These are phyloP conservation scores for Lentinus brumalis DNA, from an alignment of 768 basidiomycete genomes.

Conservation along the genomic window DNA sequence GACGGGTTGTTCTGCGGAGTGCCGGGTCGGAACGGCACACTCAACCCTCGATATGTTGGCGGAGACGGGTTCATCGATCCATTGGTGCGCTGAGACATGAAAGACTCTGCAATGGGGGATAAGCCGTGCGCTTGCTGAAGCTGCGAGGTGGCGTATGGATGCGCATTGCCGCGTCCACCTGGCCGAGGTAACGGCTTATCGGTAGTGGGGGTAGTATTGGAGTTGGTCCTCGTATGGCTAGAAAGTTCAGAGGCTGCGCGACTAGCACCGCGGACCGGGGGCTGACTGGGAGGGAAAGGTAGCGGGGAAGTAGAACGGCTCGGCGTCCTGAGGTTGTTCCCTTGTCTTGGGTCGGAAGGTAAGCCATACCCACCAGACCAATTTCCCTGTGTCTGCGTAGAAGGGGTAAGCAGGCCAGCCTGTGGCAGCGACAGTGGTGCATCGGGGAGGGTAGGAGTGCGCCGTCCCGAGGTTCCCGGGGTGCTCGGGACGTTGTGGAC, in stretches of 20 bases:
- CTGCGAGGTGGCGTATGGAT: conserved; percentile 65
- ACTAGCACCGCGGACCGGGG: conserved; percentile 14
- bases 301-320: conserved; percentile 38
- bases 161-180: conserved; percentile 44
- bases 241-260: conserved; percentile 20
- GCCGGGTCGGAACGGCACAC: conserved; percentile 39
- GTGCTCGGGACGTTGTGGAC: conserved; percentile 23
- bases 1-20: conserved; percentile 43
- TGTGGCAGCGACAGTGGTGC: conserved; percentile 37
- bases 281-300: conserved; percentile 36
- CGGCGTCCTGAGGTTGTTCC: conserved; percentile 41
- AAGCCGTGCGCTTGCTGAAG: conserved; percentile 40
- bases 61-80: conserved; percentile 47
- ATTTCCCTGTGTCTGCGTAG: conserved; percentile 23
- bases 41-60: conserved; percentile 51
- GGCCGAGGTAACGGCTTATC: conserved; percentile 49
- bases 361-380: conserved; percentile 31
- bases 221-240: conserved; percentile 55
- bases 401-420: conserved; percentile 29
- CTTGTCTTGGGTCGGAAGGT: conserved; percentile 62
- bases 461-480: conserved; percentile 36
- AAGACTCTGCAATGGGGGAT: conserved; percentile 76
- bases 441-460: conserved; percentile 63
- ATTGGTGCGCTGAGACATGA: conserved; percentile 38
- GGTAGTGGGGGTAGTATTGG: conserved; percentile 45